Base-by-base conservation (phyloP, 306 rosid genomes). In the Quercus parvula region DNA sequence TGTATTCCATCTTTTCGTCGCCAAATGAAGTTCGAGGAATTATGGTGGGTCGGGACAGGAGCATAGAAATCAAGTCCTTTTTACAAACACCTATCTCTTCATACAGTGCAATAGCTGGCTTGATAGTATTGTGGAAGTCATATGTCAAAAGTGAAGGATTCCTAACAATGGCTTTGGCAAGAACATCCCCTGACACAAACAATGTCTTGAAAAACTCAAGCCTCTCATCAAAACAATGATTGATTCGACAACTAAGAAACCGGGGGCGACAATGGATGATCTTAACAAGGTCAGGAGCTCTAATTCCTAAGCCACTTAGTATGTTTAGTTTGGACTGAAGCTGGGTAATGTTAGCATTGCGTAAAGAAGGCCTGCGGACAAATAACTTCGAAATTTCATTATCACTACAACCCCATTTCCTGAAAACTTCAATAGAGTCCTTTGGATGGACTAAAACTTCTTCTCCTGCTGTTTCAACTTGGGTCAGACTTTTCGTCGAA, bases 361-460 rank as follows among this genome's bases (percentile, higher is more conserved):
- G 88, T 76, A 92, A 73, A 6, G 86, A 74, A 9, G 97, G 92
- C 12, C 79, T 67, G 20, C 91, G 86, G 2, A 66, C 0, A 49
- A 87, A 84, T 18, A 94, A 80, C 75, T 38, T 81, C 31, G 56
- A 64, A 77, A 94, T 74, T 24, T 92, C 91, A 28, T 52, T 56
- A n/a, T 88, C 88, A 24, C 58, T 79, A 69, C 98, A 94, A 74
- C 98, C 98, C 92, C 93, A 89, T 81, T 81, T 88, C 71, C 79
- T 83, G 55, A 94, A 77, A 78, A 90, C 79, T 38, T 86, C 89
- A 27, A 69, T 59, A 27, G 90, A 80, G 73, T 82, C 79, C 10
- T 51, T 77, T 17, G 81, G 64, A 10, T 81, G 66, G 67, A 70
- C 77, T 38, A 5, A 9, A 10, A 3, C 1, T 9, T 62, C 69